Base-by-base conservation (phyloP, 345 rosid genomes). In the Camelina laxa region DNA sequence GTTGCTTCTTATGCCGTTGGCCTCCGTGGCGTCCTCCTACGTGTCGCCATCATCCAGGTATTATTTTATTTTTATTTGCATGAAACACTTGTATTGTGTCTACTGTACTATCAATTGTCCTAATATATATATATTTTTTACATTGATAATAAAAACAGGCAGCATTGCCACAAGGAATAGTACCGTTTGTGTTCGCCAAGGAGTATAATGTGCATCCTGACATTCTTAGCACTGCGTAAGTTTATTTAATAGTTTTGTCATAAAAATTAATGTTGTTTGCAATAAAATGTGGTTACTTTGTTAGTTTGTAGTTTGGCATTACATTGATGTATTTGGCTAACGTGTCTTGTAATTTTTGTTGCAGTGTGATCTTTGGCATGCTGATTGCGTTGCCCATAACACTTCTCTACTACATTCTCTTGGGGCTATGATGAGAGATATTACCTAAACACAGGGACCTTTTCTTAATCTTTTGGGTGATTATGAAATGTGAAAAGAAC, bases 311-410 rank as follows among this genome's bases (percentile, higher is more conserved):
- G 1, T 42, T 16, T 19, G 7, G 36, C 10, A 10, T 13, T 72
- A 4, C 6, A 58, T 60, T 2, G 10, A 7, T 49, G 3, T 30
- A 15, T 56, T 11, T 10, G 9, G 30, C 30, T 55, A 64, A 42
- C 9, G 7, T 35, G 35, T 1, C 5, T 72, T 41, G 3, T 53
- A 5, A 1, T 22, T 12, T 20, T 53, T 67, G 53, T 83, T 69
- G 82, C 87, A 95, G 99, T 16, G 99, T 95, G 48, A 95, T 95
- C 69, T 95, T 95, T 74, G 99, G 99, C 76, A 95, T 95, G 99
- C 81, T 95, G 62, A 86, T 95, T 51, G 99, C 99, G 3, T 79
- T 95, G 84, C 99, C 99, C 19, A 92, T 95, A 75, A 92, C 99
- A 1, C 92, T 95, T 7, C 84, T 91, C 57, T 95, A 92, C 89